Percentiles rank a stretch among this genome's conserved stretches.
These are phyloP conservation scores for Suillus weaverae DNA, from an alignment of 768 basidiomycete species.

Conservation along the genomic window DNA sequence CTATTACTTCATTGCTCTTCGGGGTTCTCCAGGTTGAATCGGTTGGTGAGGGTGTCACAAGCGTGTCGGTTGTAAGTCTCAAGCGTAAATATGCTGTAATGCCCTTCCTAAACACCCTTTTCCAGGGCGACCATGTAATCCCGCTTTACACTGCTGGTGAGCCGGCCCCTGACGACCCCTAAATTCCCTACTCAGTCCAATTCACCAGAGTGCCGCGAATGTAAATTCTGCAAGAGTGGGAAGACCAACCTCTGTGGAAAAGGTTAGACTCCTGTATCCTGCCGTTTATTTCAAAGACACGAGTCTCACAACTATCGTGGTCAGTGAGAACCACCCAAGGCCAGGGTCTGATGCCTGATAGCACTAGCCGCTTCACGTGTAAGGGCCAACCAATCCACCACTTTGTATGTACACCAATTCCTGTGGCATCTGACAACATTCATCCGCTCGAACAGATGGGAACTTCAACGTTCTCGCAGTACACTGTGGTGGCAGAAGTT, in stretches of 20 bases:
- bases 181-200: slow-evolving; percentile 4
- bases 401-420: slow-evolving; percentile 62
- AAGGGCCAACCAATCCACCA: slow-evolving; percentile 87
- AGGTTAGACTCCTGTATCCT: slow-evolving; percentile 45
- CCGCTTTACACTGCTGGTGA: slow-evolving; percentile 93
- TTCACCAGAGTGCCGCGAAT: slow-evolving; percentile 81
- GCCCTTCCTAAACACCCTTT: background rate
- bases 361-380: slow-evolving; percentile 82
- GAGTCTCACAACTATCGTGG: slow-evolving; percentile 5
- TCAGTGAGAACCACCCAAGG: slow-evolving; percentile 92
- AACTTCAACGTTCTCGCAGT: slow-evolving; percentile 98
- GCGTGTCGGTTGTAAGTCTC: slow-evolving; percentile 52
- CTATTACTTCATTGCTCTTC: background rate
- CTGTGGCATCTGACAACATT: background rate
- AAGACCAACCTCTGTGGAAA: slow-evolving; percentile 99
- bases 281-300: background rate
- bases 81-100: background rate
- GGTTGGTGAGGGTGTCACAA: slow-evolving; percentile 94
- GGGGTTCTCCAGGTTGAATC: slow-evolving; percentile 75
- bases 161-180: slow-evolving; percentile 12
- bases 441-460: slow-evolving; percentile 74
- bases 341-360: slow-evolving; percentile 92
- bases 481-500: slow-evolving; percentile 96
- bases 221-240: slow-evolving; percentile 98
- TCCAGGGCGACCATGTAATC: slow-evolving; percentile 91